Percentiles rank a stretch among this genome's conserved stretches.
These are phyloP conservation scores for Phytopythium mirpurense DNA, from an alignment of 352 stramenopile species.

Conservation along the genomic window DNA sequence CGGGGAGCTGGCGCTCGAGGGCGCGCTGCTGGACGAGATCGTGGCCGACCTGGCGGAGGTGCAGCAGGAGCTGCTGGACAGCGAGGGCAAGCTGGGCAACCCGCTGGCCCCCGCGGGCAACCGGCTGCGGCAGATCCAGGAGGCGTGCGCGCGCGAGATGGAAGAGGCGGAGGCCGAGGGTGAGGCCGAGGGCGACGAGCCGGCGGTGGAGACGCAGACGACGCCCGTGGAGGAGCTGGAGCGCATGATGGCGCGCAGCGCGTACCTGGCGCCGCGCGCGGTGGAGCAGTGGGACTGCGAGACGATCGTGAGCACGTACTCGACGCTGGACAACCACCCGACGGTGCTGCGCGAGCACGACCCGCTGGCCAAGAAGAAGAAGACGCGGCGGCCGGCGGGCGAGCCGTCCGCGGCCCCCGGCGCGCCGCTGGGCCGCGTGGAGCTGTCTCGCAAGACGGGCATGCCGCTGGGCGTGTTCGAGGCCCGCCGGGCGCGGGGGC, in stretches of 20 bases:
- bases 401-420: conserved; percentile 7
- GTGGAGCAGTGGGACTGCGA: conserved; percentile 94
- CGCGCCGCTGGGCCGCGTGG: conserved; percentile 63
- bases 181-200: conserved; percentile 36
- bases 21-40: conserved; percentile 58
- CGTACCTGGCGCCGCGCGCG: conserved; percentile 57
- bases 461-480: conserved; percentile 92
- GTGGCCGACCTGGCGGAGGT: conserved; percentile 70
- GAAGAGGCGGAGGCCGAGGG: conserved; percentile 54
- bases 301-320: conserved; percentile 98
- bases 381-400: conserved; percentile 29
- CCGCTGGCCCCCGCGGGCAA: conserved; percentile 59
- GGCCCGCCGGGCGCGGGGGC: conserved; percentile 9
- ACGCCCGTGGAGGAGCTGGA: conserved; percentile 27
- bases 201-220: conserved; percentile 7
- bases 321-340: conserved; percentile 97
- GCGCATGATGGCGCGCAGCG: conserved; percentile 50
- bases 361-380: conserved; percentile 82
- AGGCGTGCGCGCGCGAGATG: conserved; percentile 58
- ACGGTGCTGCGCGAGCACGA: conserved; percentile 73
- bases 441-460: conserved; percentile 93
- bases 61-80: conserved; percentile 64
- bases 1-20: conserved; percentile 65
- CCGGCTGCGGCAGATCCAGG: conserved; percentile 63
- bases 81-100: conserved; percentile 77